These are phyloP conservation scores for Suhomyces faveliae DNA, from an alignment of 805 yeast genomes.

Conservation along the genomic window DNA sequence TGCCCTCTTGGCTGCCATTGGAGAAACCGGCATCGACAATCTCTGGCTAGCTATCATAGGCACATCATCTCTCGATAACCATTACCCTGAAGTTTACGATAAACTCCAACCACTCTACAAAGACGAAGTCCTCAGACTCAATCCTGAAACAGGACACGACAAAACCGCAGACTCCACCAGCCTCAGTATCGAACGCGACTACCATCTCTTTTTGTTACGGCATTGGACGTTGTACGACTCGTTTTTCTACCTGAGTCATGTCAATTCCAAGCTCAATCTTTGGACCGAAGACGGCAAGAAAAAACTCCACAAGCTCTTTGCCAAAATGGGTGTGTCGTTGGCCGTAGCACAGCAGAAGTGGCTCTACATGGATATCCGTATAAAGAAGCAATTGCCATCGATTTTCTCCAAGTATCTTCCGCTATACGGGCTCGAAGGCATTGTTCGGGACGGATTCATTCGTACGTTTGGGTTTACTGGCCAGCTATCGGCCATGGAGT, in stretches of 20 bases:
- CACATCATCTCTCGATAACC: constrained; percentile 72
- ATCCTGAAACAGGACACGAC: constrained; percentile 29
- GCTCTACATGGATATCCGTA: constrained; percentile 80
- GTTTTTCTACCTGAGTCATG: constrained; percentile 86
- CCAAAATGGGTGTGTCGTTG: constrained; percentile 92
- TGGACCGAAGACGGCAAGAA: constrained; percentile 94
- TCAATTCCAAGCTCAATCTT: constrained; percentile 78
- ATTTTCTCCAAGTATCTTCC: constrained; percentile 71
- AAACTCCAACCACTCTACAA: constrained; percentile 68
- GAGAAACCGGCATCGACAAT: constrained; percentile 67
- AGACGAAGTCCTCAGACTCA: constrained; percentile 79
- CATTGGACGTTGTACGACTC: constrained; percentile 94
- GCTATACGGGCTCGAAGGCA: constrained; percentile 76
- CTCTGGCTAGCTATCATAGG: constrained; percentile 92
- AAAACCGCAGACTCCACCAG: constrained; percentile 43
- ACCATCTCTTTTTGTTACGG: constrained; percentile 77
- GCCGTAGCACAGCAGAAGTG: constrained; percentile 88
- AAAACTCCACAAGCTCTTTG: constrained; percentile 84
- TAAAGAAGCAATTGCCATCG: constrained; percentile 69
- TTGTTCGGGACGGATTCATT: constrained; percentile 82
- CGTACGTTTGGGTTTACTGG: constrained; percentile 88
- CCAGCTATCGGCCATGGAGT: constrained; percentile 85
- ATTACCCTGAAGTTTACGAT: constrained; percentile 73
- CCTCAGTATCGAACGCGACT: constrained; percentile 75
- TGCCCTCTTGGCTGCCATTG: constrained; percentile 74